Evolutionary conservation across 2,329 filamentous ascomycete genomes (phyloP).

Genomic region (Acrocalymma vagum): DNA sequence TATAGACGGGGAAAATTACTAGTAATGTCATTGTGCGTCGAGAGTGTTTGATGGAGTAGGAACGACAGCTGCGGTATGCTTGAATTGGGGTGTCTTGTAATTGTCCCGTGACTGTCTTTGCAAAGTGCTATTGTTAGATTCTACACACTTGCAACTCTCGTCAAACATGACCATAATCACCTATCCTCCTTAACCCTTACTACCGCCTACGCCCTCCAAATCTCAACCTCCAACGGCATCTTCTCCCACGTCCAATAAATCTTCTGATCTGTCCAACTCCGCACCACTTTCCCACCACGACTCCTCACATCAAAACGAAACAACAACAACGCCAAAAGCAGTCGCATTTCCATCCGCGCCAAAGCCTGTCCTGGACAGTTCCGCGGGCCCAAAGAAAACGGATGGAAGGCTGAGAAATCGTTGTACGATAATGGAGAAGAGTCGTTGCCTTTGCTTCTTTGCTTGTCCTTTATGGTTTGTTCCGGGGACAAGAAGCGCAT

Average conservation of each 20-base stretch:
- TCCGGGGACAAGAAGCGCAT: constrained; percentile 12
- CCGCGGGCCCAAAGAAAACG: constrained; percentile 12
- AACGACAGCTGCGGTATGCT: too few relatives aligned
- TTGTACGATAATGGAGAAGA: background rate
- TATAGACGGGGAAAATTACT: too few relatives aligned
- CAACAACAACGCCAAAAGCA: constrained; percentile 15
- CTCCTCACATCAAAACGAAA: constrained; percentile 12
- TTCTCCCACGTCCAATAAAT: constrained; percentile 25
- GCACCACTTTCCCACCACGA: background rate
- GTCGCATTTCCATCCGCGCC: constrained; percentile 15
- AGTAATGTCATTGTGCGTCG: too few relatives aligned
- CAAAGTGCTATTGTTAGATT: too few relatives aligned
- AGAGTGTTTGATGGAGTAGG: too few relatives aligned
- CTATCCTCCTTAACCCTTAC: too few relatives aligned
- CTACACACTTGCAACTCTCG: too few relatives aligned
- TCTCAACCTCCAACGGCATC: constrained; percentile 8
- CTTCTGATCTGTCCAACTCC: constrained; percentile 15
- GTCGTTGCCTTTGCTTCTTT: background rate
- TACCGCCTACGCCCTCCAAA: too few relatives aligned
- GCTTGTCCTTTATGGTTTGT: too few relatives aligned
- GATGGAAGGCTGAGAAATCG: constrained; percentile 11
- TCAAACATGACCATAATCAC: too few relatives aligned
- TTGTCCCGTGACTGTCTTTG: too few relatives aligned
- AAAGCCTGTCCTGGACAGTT: constrained; percentile 13
- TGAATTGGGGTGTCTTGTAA: too few relatives aligned